phyloP scores from a whole-genome alignment of 805 yeast genomes.

The Wickerhamomyces pijperi region DNA sequence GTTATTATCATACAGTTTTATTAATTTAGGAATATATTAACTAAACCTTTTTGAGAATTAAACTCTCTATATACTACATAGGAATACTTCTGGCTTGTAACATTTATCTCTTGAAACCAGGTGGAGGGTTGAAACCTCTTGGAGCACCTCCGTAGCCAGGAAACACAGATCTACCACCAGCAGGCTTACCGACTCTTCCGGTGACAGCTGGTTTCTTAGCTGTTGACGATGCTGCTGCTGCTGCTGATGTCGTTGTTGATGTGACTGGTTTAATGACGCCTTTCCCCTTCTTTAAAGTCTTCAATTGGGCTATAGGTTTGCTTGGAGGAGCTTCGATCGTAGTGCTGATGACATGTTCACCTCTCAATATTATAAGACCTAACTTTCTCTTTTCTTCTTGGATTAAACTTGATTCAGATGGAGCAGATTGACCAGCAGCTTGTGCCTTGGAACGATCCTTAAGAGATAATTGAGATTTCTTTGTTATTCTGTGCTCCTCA shows the following conservation, averaged over 20 bases:
- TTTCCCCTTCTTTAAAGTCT: constrained; percentile 15
- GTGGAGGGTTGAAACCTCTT: constrained; percentile 36
- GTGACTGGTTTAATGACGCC: constrained; percentile 21
- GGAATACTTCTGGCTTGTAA: not conserved
- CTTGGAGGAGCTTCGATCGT: constrained; percentile 23
- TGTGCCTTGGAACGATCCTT: constrained; percentile 20
- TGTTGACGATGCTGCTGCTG: constrained; percentile 1
- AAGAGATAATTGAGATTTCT: constrained; percentile 33
- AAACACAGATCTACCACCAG: constrained; percentile 14
- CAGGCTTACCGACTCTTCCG: constrained; percentile 13
- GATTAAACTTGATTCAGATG: constrained; percentile 23
- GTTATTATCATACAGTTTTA: no score
- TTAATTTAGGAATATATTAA: no score
- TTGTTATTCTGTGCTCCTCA: constrained; percentile 71
- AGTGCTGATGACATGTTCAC: constrained; percentile 68
- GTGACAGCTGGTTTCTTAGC: constrained; percentile 2
- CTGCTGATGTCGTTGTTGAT: constrained; percentile 3
- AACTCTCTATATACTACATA: not conserved
- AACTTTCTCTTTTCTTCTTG: constrained; percentile 63
- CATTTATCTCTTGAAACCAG: constrained; percentile 27
- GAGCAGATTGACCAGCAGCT: constrained; percentile 19
- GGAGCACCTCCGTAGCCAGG: constrained; percentile 24
- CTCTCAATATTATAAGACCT: constrained; percentile 78
- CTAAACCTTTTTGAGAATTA: no score
- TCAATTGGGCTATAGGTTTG: constrained; percentile 14